phyloP scores from a whole-genome alignment of 2,329 filamentous ascomycete species.

The Colletotrichum echinochloae region DNA sequence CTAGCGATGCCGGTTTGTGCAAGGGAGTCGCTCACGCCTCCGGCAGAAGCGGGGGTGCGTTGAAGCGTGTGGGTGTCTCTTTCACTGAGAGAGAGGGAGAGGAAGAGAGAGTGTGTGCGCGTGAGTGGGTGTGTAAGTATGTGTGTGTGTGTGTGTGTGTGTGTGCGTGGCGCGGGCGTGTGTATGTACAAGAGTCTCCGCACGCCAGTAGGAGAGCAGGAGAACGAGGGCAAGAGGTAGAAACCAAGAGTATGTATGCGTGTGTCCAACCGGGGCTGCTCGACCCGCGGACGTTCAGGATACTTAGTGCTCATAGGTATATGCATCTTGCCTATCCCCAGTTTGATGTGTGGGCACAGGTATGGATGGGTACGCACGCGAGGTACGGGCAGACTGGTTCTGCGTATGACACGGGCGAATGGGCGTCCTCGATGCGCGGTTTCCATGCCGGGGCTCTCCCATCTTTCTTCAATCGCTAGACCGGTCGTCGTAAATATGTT shows the following conservation, averaged over 20 bases:
- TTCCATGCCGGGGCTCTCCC: constrained; percentile 8
- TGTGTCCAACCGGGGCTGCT: constrained; percentile 26
- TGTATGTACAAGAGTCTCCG: background rate
- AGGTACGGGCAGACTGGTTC: background rate
- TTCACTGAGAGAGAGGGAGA: no score
- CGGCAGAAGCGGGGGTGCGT: constrained; percentile 41
- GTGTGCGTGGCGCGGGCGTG: constrained; percentile 10
- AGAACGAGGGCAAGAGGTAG: constrained; percentile 2
- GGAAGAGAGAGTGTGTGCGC: constrained; percentile 1
- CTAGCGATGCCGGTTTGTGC: constrained; percentile 40
- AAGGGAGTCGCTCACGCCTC: constrained; percentile 37
- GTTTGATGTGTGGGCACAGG: constrained; percentile 12
- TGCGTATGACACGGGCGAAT: background rate
- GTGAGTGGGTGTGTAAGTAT: constrained; percentile 9
- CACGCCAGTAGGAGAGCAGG: background rate
- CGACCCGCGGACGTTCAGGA: constrained; percentile 27
- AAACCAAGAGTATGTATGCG: constrained; percentile 8
- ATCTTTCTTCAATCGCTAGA: background rate
- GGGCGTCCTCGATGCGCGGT: constrained; percentile 9
- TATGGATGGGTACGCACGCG: background rate
- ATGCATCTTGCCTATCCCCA: constrained; percentile 11
- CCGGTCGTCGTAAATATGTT: constrained; percentile 18
- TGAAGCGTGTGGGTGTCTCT: constrained; percentile 14
- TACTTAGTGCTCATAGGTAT: constrained; percentile 4
- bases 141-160: background rate